phyloP scores from a whole-genome alignment of 164 flowering plant genomes.

The Annona squamosa region DNA sequence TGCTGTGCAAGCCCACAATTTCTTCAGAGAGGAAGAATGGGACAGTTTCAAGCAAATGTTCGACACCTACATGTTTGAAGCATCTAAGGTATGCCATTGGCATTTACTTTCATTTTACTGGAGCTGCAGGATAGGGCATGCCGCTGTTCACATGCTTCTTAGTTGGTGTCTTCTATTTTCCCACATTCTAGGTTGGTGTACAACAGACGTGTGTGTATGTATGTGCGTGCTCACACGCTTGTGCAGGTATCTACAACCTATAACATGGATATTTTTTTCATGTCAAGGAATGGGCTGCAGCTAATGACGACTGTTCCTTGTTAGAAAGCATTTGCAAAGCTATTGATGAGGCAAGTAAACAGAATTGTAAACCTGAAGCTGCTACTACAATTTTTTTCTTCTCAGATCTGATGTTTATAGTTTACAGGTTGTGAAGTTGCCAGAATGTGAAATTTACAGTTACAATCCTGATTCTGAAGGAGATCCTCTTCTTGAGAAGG shows the following conservation, averaged over 20 bases:
- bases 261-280: too few species aligned
- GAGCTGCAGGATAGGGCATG: background rate
- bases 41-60: constrained; percentile 76
- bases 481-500: constrained; percentile 78
- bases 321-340: constrained; percentile 63
- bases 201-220: background rate
- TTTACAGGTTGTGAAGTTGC: constrained; percentile 73
- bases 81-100: constrained; percentile 60
- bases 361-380: background rate
- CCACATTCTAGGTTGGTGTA: background rate
- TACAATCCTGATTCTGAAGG: constrained; percentile 73
- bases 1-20: constrained; percentile 85
- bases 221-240: background rate
- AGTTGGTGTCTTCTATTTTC: background rate
- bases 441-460: constrained; percentile 87
- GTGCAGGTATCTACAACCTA: too few species aligned
- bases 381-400: background rate
- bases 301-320: constrained; percentile 46
- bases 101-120: background rate
- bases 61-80: constrained; percentile 84
- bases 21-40: constrained; percentile 84
- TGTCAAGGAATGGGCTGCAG: constrained; percentile 71
- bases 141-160: background rate
- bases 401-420: constrained; percentile 10
- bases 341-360: constrained; percentile 67